phyloP scores from a whole-genome alignment of 2,329 filamentous ascomycete species.

The Colletotrichum cereale region DNA sequence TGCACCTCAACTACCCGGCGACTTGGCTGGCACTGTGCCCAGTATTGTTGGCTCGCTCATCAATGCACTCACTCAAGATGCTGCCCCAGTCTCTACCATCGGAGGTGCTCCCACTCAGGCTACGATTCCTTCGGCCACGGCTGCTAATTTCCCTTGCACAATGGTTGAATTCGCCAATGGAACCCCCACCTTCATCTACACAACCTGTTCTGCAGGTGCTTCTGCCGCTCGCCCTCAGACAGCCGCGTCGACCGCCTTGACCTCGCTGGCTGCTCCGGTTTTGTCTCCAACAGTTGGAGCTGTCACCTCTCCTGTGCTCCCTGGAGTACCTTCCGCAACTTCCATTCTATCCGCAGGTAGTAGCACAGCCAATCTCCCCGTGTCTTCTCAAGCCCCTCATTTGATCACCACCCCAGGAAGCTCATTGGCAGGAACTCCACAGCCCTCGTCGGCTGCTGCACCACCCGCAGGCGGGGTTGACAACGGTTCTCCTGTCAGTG shows the following conservation, averaged over 20 bases:
- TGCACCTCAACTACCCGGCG: conserved; percentile 25
- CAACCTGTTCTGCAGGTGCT: neutral
- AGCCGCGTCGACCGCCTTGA: neutral
- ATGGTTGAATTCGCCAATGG: conserved; percentile 16
- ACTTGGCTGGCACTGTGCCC: neutral
- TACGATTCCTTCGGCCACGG: neutral
- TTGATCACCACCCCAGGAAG: neutral
- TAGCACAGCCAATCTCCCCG: neutral
- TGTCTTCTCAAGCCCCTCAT: neutral
- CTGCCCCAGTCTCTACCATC: neutral
- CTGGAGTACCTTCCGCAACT: neutral
- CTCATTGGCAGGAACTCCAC: neutral
- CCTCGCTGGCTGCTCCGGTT: neutral
- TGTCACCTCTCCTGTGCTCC: neutral
- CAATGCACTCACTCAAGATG: neutral
- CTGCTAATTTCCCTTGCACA: conserved; percentile 3
- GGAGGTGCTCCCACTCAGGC: neutral
- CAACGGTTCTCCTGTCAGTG: neutral
- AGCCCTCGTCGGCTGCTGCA: neutral
- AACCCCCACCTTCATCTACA: conserved; percentile 17
- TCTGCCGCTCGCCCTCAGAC: neutral
- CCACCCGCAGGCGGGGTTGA: too few species aligned
- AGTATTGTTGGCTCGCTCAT: neutral
- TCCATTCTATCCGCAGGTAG: neutral
- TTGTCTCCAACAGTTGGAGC: neutral